Conservation (phyloP, 2,329 filamentous ascomycete genomes). For the Epichloe aotearoae region DNA sequence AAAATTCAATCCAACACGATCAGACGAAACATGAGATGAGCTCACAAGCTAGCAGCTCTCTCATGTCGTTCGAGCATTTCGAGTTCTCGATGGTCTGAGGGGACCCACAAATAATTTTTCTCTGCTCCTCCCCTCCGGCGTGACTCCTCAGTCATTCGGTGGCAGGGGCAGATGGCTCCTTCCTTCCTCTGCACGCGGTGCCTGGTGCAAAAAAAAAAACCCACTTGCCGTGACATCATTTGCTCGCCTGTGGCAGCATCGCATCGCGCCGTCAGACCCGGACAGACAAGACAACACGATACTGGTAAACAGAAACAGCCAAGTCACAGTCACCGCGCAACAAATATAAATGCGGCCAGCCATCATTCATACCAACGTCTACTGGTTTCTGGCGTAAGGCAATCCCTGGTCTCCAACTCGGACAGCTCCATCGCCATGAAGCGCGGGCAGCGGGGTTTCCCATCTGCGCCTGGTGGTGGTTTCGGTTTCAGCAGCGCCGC, state of each 20-base stretch:
- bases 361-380: neutral
- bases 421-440: conserved; percentile 3
- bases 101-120: no score
- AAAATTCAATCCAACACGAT: no score
- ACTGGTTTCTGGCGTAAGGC: neutral
- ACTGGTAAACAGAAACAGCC: neutral
- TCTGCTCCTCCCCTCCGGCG: no score
- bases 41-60: no score
- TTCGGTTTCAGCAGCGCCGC: conserved; percentile 24
- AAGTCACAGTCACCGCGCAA: neutral
- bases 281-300: neutral
- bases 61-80: no score
- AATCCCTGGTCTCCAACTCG: neutral
- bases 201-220: neutral
- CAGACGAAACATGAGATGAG: no score
- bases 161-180: neutral
- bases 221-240: conserved; percentile 4
- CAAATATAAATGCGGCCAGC: neutral
- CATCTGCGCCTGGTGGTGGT: conserved; percentile 5
- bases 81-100: no score
- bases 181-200: neutral
- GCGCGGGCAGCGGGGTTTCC: conserved; percentile 6
- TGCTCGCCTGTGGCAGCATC: neutral
- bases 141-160: no score
- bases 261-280: neutral